These are phyloP conservation scores for Gardenia jasminoides DNA, from an alignment of 257 asterid species.

Conservation along the genomic window DNA sequence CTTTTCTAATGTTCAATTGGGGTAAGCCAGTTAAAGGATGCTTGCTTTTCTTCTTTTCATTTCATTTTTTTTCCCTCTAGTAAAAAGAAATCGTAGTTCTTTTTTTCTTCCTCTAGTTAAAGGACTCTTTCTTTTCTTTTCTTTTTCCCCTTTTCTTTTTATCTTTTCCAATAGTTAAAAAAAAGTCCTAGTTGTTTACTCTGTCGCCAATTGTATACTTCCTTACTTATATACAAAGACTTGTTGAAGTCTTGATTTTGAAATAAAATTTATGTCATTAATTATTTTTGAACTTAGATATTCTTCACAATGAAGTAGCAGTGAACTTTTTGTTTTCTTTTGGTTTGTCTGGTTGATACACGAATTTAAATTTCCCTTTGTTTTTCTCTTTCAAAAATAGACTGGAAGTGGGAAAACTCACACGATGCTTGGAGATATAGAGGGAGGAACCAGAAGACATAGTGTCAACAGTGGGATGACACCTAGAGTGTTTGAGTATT, in stretches of 20 bases:
- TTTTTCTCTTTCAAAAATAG: conserved; percentile 30
- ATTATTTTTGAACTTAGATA: not conserved
- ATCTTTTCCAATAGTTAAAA: too few species aligned
- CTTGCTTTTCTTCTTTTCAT: too few species aligned
- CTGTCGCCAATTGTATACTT: not conserved
- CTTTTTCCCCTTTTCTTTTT: too few species aligned
- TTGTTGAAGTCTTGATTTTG: not conserved
- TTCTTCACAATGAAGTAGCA: not conserved
- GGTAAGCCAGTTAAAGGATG: not conserved
- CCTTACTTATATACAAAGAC: not conserved
- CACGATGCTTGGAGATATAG: conserved; percentile 99
- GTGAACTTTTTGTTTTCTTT: not conserved
- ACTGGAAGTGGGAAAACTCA: conserved; percentile 99
- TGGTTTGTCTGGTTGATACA: not conserved
- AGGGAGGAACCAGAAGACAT: conserved; percentile 90
- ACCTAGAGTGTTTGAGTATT: conserved; percentile 89
- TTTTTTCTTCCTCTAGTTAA: not conserved
- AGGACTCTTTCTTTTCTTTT: not conserved
- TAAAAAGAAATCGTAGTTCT: not conserved
- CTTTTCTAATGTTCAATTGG: not conserved
- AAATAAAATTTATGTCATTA: not conserved
- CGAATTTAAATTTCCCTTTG: not conserved
- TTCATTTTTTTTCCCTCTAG: too few species aligned
- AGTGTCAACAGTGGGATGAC: conserved; percentile 96
- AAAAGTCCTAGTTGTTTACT: not conserved